Conservation (phyloP, 164 flowering plant species). For the Platanus orientalis region DNA sequence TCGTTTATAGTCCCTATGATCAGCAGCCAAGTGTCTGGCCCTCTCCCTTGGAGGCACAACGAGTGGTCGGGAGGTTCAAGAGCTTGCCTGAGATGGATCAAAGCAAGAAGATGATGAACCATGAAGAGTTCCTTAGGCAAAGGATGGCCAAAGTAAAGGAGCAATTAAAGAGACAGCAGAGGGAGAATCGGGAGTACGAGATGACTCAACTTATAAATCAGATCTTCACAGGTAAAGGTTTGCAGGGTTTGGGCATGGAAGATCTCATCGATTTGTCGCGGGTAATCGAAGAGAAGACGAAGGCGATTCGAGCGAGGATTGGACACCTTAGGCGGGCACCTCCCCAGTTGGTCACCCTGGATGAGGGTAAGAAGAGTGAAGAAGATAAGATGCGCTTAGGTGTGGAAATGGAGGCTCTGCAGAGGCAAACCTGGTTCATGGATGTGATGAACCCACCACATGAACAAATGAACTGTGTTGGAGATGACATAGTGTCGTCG, state of each 20-base stretch:
- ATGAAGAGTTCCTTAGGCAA: slow-evolving; percentile 49
- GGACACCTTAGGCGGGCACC: slow-evolving; percentile 3
- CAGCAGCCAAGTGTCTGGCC: slow-evolving; percentile 65
- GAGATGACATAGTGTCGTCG: slow-evolving; percentile 2
- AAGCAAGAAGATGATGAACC: slow-evolving; percentile 70
- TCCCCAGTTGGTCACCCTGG: neutral
- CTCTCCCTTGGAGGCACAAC: slow-evolving; percentile 27
- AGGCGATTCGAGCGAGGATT: slow-evolving; percentile 28
- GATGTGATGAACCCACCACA: slow-evolving; percentile 13
- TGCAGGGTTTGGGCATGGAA: slow-evolving; percentile 16
- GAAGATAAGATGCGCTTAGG: no score
- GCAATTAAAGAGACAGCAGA: slow-evolving; percentile 39
- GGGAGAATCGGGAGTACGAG: slow-evolving; percentile 50
- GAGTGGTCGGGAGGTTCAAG: slow-evolving; percentile 37
- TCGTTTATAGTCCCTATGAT: slow-evolving; percentile 41
- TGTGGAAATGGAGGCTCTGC: no score
- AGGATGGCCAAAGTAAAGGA: slow-evolving; percentile 41
- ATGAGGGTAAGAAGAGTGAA: no score
- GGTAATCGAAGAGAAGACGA: slow-evolving; percentile 40
- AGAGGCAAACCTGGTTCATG: slow-evolving; percentile 21
- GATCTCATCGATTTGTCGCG: slow-evolving; percentile 45
- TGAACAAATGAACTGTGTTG: neutral
- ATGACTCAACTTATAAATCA: slow-evolving; percentile 37
- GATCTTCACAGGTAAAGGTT: slow-evolving; percentile 29
- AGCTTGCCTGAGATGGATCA: slow-evolving; percentile 64